phyloP scores from a whole-genome alignment of 495 filamentous ascomycete genomes.

The Cudoniella acicularis region DNA sequence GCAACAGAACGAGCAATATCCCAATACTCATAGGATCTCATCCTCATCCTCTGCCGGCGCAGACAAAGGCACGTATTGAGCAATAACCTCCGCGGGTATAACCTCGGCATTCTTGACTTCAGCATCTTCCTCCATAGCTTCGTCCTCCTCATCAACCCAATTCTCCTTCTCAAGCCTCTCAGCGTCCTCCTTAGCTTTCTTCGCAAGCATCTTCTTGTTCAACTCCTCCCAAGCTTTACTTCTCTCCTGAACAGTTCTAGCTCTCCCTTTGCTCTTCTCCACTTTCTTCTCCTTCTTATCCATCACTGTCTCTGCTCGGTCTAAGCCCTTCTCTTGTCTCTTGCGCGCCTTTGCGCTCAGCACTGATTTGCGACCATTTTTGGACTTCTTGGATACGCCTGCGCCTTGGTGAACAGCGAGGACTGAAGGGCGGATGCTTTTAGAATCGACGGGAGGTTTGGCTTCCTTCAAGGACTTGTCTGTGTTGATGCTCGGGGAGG shows the following conservation, averaged over 20 bases:
- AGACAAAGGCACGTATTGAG: constrained; percentile 8
- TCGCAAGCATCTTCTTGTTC: constrained; percentile 39
- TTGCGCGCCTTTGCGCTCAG: constrained; percentile 61
- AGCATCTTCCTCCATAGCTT: constrained; percentile 9
- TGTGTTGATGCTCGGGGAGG: constrained; percentile 65
- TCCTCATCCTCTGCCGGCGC: constrained; percentile 19
- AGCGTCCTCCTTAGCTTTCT: constrained; percentile 18
- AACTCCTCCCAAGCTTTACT: constrained; percentile 57
- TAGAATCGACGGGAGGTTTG: constrained; percentile 50
- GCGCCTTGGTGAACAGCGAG: constrained; percentile 56
- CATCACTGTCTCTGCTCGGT: constrained; percentile 65
- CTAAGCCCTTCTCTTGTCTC: constrained; percentile 67
- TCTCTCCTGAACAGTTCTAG: constrained; percentile 54
- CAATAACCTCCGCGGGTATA: background rate
- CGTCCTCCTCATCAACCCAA: constrained; percentile 15
- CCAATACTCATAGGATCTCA: constrained; percentile 14
- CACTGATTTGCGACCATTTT: constrained; percentile 55
- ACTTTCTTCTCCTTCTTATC: constrained; percentile 70
- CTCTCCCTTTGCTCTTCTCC: constrained; percentile 58
- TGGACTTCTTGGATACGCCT: constrained; percentile 63
- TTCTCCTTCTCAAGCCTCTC: constrained; percentile 18
- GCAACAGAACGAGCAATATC: background rate
- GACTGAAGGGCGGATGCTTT: constrained; percentile 51
- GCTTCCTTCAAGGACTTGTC: constrained; percentile 70
- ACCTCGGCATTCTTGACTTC: background rate